phyloP scores from a whole-genome alignment of 345 rosid species.

The Conringia planisiliqua region DNA sequence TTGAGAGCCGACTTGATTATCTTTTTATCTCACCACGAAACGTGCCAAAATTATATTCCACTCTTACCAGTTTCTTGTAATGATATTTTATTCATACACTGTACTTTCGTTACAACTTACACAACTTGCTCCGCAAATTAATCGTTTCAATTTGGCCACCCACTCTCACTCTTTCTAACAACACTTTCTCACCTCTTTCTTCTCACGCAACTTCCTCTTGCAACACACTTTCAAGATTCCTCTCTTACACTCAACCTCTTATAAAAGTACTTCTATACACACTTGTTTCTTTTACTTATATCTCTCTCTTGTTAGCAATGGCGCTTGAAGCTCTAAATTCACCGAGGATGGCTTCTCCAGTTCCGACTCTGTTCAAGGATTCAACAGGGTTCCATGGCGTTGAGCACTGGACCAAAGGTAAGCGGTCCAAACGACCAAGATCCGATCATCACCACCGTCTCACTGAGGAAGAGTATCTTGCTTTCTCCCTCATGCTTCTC shows the following conservation, averaged over 20 bases:
- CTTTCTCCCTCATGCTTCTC: conserved; percentile 48
- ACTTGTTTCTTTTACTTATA: neutral
- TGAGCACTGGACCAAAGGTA: conserved; percentile 37
- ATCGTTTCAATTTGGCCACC: conserved; percentile 25
- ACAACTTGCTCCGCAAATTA: conserved; percentile 23
- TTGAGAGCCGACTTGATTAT: conserved; percentile 4
- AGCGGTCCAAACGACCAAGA: conserved; percentile 44
- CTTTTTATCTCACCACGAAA: conserved; percentile 18
- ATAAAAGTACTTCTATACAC: neutral
- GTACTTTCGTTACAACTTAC: conserved; percentile 4
- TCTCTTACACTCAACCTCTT: neutral
- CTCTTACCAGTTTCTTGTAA: neutral
- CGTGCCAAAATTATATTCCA: conserved; percentile 10
- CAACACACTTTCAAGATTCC: neutral
- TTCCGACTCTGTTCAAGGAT: neutral
- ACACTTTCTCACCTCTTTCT: conserved; percentile 1
- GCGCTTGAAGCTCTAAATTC: conserved; percentile 49
- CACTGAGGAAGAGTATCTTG: conserved; percentile 43
- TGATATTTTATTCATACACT: neutral
- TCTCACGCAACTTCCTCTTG: conserved; percentile 43
- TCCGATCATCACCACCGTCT: conserved; percentile 23
- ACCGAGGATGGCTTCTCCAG: conserved; percentile 24
- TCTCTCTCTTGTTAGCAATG: conserved; percentile 20
- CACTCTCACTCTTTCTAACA: conserved; percentile 22
- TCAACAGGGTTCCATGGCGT: conserved; percentile 14